Conservation (phyloP, 306 rosid genomes). For the Gynostemma pentaphyllum region DNA sequence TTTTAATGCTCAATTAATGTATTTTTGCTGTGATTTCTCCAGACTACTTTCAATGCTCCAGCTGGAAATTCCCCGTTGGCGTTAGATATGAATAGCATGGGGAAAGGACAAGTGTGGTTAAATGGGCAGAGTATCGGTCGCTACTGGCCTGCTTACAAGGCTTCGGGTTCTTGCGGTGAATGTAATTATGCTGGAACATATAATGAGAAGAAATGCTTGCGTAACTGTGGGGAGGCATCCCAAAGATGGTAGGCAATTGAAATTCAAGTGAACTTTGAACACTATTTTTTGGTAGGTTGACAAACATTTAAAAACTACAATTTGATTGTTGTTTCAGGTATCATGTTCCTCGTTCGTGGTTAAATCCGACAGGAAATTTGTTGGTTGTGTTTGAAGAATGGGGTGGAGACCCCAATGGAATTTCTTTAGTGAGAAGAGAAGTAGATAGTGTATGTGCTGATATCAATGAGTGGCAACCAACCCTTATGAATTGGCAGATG, state of each 20-base stretch:
- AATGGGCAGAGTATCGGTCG: constrained; percentile 79
- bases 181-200: constrained; percentile 75
- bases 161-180: constrained; percentile 61
- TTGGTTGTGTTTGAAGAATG: constrained; percentile 83
- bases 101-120: constrained; percentile 93
- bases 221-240: constrained; percentile 82
- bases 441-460: constrained; percentile 72
- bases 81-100: constrained; percentile 87
- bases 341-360: constrained; percentile 91
- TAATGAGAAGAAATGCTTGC: constrained; percentile 56
- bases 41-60: constrained; percentile 87
- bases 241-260: constrained; percentile 75
- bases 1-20: not conserved
- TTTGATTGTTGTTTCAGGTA: constrained; percentile 51
- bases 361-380: constrained; percentile 75
- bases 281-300: constrained; percentile 6
- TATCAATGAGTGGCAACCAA: constrained; percentile 97
- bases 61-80: constrained; percentile 81
- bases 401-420: constrained; percentile 88
- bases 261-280: not conserved
- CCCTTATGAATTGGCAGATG: constrained; percentile 62
- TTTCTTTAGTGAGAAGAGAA: constrained; percentile 72
- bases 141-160: constrained; percentile 94
- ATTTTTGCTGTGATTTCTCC: constrained; percentile 11
- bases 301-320: not conserved